phyloP scores from a whole-genome alignment of 768 basidiomycete species.

The Postia placenta region DNA sequence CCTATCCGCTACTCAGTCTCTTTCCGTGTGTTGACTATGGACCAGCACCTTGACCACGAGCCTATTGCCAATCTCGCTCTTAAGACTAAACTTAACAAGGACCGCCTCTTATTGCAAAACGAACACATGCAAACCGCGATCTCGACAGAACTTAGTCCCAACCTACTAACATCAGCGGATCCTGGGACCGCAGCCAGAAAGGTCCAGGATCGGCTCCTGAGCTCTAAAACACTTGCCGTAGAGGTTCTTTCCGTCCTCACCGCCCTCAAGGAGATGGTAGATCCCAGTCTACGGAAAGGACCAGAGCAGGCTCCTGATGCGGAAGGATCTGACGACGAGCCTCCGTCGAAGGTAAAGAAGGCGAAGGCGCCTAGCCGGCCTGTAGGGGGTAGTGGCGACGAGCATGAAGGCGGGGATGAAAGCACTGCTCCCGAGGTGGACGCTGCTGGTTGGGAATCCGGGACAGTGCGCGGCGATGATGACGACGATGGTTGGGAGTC shows the following conservation, averaged over 20 bases:
- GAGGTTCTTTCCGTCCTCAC: conserved; percentile 48
- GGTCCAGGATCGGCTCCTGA: conserved; percentile 67
- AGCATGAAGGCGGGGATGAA: conserved; percentile 15
- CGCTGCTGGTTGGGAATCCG: conserved; percentile 50
- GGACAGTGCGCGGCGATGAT: conserved; percentile 28
- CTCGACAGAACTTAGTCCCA: conserved; percentile 35
- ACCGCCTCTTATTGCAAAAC: conserved; percentile 48
- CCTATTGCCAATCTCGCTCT: conserved; percentile 61
- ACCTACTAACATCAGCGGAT: conserved; percentile 26
- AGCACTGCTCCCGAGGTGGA: conserved; percentile 22
- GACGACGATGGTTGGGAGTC: conserved; percentile 30
- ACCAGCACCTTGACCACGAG: conserved; percentile 53
- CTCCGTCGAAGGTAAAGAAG: not conserved
- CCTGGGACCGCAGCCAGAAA: conserved; percentile 46
- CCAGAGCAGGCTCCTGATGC: not conserved
- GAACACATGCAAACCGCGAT: conserved; percentile 41
- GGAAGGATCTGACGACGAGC: not conserved
- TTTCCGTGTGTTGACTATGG: conserved; percentile 1
- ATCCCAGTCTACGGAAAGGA: conserved; percentile 17
- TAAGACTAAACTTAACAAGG: conserved; percentile 67
- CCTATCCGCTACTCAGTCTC: not conserved
- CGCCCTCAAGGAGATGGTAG: conserved; percentile 39
- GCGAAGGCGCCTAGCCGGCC: not conserved
- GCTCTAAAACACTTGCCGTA: conserved; percentile 66
- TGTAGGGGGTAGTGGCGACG: conserved; percentile 12